These are phyloP conservation scores for Pseudogymnoascus sp. DNA, from an alignment of 2,329 filamentous ascomycete species.

Conservation along the genomic window DNA sequence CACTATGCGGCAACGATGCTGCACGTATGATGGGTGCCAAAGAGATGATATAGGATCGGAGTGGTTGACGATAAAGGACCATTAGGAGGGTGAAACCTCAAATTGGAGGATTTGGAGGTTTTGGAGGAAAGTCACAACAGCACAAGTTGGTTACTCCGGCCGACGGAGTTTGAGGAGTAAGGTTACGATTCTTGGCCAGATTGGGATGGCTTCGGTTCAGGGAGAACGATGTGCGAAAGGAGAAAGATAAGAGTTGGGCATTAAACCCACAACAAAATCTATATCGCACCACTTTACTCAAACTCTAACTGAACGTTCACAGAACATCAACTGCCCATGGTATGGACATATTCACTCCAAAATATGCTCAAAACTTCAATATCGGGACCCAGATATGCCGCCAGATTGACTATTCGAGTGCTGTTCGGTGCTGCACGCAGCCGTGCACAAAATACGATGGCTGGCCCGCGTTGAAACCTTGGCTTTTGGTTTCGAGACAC, in stretches of 20 bases:
- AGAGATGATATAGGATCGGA: neutral
- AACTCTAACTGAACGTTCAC: constrained; percentile 1
- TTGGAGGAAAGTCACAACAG: constrained; percentile 1
- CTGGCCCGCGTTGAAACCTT: neutral
- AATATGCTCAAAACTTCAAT: neutral
- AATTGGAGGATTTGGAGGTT: constrained; percentile 1
- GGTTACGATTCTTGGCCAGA: neutral
- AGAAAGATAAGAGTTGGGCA: neutral
- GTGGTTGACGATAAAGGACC: neutral
- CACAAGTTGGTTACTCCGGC: neutral
- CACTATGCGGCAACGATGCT: constrained; percentile 1
- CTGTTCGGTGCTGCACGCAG: neutral
- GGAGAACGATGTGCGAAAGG: neutral
- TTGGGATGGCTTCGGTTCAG: constrained; percentile 4
- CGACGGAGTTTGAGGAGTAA: neutral
- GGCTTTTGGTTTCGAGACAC: constrained; percentile 4
- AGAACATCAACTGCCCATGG: neutral
- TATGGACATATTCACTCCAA: neutral
- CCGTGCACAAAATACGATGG: neutral
- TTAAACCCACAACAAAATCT: neutral
- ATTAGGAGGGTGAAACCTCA: neutral
- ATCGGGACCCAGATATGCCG: neutral
- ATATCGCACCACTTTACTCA: neutral
- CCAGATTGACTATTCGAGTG: neutral
- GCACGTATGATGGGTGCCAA: neutral